Conservation (phyloP, 495 filamentous ascomycete genomes). For the Podospora tetraspora region DNA sequence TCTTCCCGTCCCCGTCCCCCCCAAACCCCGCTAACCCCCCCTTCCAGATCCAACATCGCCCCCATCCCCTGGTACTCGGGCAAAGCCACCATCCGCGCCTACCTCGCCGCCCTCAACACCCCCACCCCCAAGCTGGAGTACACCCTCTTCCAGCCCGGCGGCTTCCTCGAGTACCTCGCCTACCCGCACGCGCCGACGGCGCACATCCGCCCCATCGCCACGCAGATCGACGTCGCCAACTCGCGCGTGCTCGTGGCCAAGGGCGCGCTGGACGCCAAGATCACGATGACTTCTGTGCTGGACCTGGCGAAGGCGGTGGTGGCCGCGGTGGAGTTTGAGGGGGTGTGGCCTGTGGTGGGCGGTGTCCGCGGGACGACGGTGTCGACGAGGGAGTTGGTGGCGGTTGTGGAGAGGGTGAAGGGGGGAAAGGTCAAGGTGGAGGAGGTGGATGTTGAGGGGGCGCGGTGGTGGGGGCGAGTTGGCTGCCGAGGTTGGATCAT, state of each 20-base stretch:
- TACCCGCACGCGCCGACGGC: constrained; percentile 45
- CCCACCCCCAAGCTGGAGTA: constrained; percentile 35
- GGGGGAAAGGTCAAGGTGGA: not conserved
- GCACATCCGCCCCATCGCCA: constrained; percentile 40
- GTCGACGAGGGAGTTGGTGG: not conserved
- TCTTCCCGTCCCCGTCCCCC: not conserved
- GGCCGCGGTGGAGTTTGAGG: constrained; percentile 48
- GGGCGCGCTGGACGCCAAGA: constrained; percentile 36
- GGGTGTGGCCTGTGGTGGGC: constrained; percentile 10
- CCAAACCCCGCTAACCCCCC: constrained; percentile 3
- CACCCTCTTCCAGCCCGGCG: constrained; percentile 51
- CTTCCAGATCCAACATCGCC: constrained; percentile 14
- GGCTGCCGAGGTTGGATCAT: not conserved
- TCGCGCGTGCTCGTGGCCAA: constrained; percentile 48
- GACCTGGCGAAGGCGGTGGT: constrained; percentile 47
- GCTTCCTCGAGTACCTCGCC: constrained; percentile 52
- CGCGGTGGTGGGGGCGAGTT: not conserved
- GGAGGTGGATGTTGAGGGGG: not conserved
- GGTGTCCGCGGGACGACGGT: not conserved
- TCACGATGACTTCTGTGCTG: constrained; percentile 44
- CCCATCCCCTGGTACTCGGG: constrained; percentile 47
- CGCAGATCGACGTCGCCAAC: constrained; percentile 41
- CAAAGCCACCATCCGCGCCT: constrained; percentile 44
- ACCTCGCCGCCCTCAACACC: constrained; percentile 49
- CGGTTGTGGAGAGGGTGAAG: not conserved